phyloP scores from a whole-genome alignment of 1,284 basidiomycete species.

The Trichosporon coremiiforme region DNA sequence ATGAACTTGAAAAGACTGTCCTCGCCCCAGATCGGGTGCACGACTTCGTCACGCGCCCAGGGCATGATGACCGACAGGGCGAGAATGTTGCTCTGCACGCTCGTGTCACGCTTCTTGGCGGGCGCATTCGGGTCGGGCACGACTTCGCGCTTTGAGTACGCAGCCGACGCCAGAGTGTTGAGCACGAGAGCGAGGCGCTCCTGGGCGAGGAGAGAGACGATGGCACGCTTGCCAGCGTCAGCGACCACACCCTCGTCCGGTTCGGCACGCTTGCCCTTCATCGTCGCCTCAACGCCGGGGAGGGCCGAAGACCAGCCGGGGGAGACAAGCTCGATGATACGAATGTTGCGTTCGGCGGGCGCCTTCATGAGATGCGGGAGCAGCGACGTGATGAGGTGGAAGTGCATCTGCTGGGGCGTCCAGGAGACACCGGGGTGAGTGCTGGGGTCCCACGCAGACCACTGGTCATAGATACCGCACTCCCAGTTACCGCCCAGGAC shows the following conservation, averaged over 20 bases:
- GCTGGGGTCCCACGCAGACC: background rate
- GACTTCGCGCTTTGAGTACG: slow-evolving; percentile 27
- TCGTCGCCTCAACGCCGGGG: slow-evolving; percentile 56
- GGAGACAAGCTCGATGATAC: slow-evolving; percentile 76
- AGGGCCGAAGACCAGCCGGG: slow-evolving; percentile 78
- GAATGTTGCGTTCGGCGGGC: slow-evolving; percentile 78
- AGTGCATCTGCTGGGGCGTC: slow-evolving; percentile 57
- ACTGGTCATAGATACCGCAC: slow-evolving; percentile 8
- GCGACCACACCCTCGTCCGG: slow-evolving; percentile 14
- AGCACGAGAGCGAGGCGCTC: slow-evolving; percentile 49
- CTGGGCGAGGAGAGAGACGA: slow-evolving; percentile 46
- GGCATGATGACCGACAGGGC: slow-evolving; percentile 52
- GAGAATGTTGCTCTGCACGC: slow-evolving; percentile 51
- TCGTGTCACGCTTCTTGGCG: slow-evolving; percentile 41
- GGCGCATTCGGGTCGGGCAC: slow-evolving; percentile 37
- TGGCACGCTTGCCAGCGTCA: slow-evolving; percentile 37
- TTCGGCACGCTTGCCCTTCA: slow-evolving; percentile 22
- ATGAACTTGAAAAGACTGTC: slow-evolving; percentile 34
- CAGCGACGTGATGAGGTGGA: slow-evolving; percentile 73
- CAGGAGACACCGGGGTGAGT: slow-evolving; percentile 32
- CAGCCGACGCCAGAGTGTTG: slow-evolving; percentile 49
- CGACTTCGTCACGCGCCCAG: slow-evolving; percentile 51
- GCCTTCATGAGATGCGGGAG: slow-evolving; percentile 75
- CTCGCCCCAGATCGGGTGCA: slow-evolving; percentile 40
- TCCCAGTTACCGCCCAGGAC: slow-evolving; percentile 54